phyloP scores from a whole-genome alignment of 768 basidiomycete species.

The Lepiota brunneoincarnata region DNA sequence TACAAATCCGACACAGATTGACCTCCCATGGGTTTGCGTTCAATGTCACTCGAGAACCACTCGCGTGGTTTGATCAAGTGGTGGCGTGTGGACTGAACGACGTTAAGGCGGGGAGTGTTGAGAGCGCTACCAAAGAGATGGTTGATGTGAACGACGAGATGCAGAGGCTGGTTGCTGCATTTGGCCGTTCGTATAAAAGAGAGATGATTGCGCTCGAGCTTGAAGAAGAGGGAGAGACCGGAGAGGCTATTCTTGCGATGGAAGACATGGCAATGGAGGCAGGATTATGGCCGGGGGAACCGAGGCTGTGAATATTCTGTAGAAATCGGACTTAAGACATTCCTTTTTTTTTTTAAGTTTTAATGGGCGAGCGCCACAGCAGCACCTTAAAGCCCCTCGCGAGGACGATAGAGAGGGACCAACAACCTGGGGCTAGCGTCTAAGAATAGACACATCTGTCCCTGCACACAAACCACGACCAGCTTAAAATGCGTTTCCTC shows the following conservation, averaged over 20 bases:
- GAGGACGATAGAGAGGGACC: too few species aligned
- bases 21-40: conserved; percentile 95
- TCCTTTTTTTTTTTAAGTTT: not conserved
- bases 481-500: conserved; percentile 43
- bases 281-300: conserved; percentile 39
- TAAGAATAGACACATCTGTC: not conserved
- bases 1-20: conserved; percentile 91
- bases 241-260: conserved; percentile 41
- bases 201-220: conserved; percentile 44
- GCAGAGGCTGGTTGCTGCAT: conserved; percentile 42
- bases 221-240: conserved; percentile 43
- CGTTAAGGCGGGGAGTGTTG: conserved; percentile 75
- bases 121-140: conserved; percentile 35
- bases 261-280: conserved; percentile 42
- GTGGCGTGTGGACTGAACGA: conserved; percentile 90
- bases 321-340: not conserved
- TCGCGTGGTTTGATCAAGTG: conserved; percentile 82
- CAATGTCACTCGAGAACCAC: conserved; percentile 82
- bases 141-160: conserved; percentile 51
- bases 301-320: conserved; percentile 12
- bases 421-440: too few species aligned
- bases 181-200: conserved; percentile 47
- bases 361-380: not conserved
- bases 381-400: too few species aligned
- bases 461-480: not conserved